Conservation (phyloP, 164 flowering plant genomes). For the Kingdonia uniflora region DNA sequence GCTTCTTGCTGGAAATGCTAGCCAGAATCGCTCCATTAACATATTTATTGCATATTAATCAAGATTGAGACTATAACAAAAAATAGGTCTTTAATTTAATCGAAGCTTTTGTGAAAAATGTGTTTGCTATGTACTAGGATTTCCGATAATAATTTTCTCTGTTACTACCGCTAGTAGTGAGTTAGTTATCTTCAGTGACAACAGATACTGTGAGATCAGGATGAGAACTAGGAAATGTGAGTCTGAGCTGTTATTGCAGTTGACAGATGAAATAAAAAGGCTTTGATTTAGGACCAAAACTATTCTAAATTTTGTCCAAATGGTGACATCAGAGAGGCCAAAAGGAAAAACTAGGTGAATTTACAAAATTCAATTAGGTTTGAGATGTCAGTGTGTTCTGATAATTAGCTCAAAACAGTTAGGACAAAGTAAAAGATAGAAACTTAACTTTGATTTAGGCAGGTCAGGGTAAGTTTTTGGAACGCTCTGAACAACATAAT, state of each 20-base stretch:
- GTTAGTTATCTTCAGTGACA: not conserved
- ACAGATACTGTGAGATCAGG: conserved; percentile 1
- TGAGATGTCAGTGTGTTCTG: too few relatives aligned
- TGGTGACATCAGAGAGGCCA: too few relatives aligned
- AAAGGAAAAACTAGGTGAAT: too few relatives aligned
- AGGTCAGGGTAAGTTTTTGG: too few relatives aligned
- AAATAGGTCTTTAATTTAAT: too few relatives aligned
- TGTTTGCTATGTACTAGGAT: not conserved
- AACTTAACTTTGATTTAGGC: too few relatives aligned
- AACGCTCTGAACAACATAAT: too few relatives aligned
- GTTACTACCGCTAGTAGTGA: not conserved
- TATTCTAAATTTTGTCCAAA: not conserved
- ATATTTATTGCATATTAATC: conserved; percentile 32
- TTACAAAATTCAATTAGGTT: too few relatives aligned
- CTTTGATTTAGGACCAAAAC: not conserved
- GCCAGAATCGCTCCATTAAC: not conserved
- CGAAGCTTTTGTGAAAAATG: too few relatives aligned
- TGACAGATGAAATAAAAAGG: conserved; percentile 13
- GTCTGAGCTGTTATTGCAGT: conserved; percentile 2
- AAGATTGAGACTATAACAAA: too few relatives aligned
- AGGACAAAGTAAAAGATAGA: too few relatives aligned
- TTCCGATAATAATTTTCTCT: not conserved
- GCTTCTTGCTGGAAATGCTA: conserved; percentile 62
- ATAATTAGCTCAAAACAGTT: too few relatives aligned
- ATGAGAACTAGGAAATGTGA: not conserved